A percentile compares a stretch with the other conserved stretches of the same genome.
Conservation (phyloP, 2,329 filamentous ascomycete genomes). For the Chaetomiaceae sp. region DNA sequence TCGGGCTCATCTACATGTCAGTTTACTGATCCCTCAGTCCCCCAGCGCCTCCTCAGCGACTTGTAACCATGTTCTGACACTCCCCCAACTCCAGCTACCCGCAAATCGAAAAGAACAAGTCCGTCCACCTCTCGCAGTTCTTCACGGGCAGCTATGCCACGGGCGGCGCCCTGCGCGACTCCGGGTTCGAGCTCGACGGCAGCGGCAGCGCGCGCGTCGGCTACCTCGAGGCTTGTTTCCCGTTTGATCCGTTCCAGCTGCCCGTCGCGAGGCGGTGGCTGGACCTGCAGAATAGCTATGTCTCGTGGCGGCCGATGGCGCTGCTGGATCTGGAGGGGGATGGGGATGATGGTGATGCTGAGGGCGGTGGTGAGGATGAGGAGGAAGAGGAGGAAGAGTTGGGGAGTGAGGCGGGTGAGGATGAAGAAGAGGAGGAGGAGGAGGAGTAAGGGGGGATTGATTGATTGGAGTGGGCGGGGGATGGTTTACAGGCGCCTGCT, state of each 20-base stretch:
- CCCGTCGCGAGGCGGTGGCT: constrained; percentile 85
- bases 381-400: constrained; percentile 33
- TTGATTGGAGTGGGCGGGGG: constrained; percentile 11
- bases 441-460: constrained; percentile 33
- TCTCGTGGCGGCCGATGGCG: constrained; percentile 70
- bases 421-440: background rate
- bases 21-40: constrained; percentile 1
- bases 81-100: constrained; percentile 45
- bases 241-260: constrained; percentile 93
- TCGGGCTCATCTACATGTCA: constrained; percentile 76
- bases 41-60: background rate
- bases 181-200: constrained; percentile 51
- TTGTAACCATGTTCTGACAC: background rate
- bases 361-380: background rate
- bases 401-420: constrained; percentile 20
- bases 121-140: constrained; percentile 70
- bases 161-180: constrained; percentile 49
- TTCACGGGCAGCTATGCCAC: constrained; percentile 51
- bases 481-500: no score
- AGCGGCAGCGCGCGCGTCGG: constrained; percentile 74
- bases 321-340: constrained; percentile 58
- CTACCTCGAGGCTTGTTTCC: constrained; percentile 90
- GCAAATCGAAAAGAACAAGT: constrained; percentile 86
- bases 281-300: constrained; percentile 63
- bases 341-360: constrained; percentile 33